Evolutionary conservation across 2,329 filamentous ascomycete species (phyloP).

Genomic region (Incumbomyces delicatus): DNA sequence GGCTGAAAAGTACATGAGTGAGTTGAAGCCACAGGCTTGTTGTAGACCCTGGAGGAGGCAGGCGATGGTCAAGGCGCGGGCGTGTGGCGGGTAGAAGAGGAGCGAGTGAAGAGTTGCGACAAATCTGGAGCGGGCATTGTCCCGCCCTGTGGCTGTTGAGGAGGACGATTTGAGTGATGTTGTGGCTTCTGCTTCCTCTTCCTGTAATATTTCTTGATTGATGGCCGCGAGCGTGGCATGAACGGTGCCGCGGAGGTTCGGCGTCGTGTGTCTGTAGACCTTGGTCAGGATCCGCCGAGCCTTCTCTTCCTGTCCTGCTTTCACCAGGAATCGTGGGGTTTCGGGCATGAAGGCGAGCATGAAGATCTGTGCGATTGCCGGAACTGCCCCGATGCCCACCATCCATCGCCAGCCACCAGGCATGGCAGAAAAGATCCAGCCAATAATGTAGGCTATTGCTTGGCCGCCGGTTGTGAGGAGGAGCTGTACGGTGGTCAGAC

Average conservation of each 20-base stretch:
- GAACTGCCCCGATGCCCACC: slow-evolving; percentile 73
- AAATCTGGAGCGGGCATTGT: slow-evolving; percentile 3
- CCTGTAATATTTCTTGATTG: slow-evolving; percentile 63
- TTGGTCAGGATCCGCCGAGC: slow-evolving; percentile 57
- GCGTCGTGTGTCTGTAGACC: slow-evolving; percentile 44
- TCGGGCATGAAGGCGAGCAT: slow-evolving; percentile 70
- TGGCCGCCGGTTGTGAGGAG: slow-evolving; percentile 82
- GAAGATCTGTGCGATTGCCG: slow-evolving; percentile 60
- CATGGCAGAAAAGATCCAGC: slow-evolving; percentile 60
- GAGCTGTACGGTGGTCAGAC: slow-evolving; percentile 70
- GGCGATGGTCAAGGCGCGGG: slow-evolving; percentile 68
- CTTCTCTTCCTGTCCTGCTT: slow-evolving; percentile 49
- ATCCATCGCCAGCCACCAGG: slow-evolving; percentile 75
- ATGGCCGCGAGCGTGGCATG: slow-evolving; percentile 58
- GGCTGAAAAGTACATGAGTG: slow-evolving; percentile 83
- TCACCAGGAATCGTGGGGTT: slow-evolving; percentile 78
- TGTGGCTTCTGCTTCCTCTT: slow-evolving; percentile 45
- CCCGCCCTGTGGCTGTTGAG: background rate
- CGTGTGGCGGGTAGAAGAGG: slow-evolving; percentile 19
- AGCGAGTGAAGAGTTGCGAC: slow-evolving; percentile 30
- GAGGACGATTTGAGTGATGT: slow-evolving; percentile 5
- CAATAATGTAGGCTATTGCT: slow-evolving; percentile 76
- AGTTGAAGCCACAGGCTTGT: slow-evolving; percentile 85
- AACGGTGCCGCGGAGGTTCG: slow-evolving; percentile 39
- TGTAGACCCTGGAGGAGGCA: slow-evolving; percentile 80